Evolutionary conservation across 768 basidiomycete species (phyloP).

Genomic region (Suillus bovinus): DNA sequence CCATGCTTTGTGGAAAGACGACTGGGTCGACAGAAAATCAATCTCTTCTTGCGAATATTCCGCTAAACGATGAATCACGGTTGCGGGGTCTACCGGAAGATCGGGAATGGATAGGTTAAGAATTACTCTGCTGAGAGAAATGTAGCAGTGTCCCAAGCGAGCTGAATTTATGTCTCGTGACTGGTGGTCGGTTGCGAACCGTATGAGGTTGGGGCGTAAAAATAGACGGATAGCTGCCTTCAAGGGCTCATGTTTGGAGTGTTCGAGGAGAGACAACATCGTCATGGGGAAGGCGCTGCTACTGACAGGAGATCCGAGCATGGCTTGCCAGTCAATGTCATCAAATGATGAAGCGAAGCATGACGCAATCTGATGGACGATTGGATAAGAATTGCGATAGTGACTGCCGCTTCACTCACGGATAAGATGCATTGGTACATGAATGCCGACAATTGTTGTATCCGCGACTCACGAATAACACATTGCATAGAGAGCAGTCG

Average conservation of each 20-base stretch:
- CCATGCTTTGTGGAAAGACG: slow-evolving; percentile 52
- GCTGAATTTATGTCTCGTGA: slow-evolving; percentile 26
- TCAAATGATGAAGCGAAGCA: slow-evolving; percentile 47
- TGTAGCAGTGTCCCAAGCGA: slow-evolving; percentile 53
- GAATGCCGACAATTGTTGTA: slow-evolving; percentile 42
- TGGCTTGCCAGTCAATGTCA: slow-evolving; percentile 17
- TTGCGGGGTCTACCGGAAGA: slow-evolving; percentile 84
- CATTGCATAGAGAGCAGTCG: slow-evolving; percentile 41
- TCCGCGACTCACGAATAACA: slow-evolving; percentile 36
- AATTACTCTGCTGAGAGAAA: slow-evolving; percentile 58
- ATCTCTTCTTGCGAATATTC: slow-evolving; percentile 47
- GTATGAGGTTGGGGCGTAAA: slow-evolving; percentile 25
- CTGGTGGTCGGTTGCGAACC: slow-evolving; percentile 14
- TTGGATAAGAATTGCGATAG: slow-evolving; percentile 10
- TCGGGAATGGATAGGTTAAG: slow-evolving; percentile 80
- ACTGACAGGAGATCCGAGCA: slow-evolving; percentile 10
- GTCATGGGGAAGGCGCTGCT: slow-evolving; percentile 21
- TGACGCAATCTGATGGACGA: slow-evolving; percentile 37
- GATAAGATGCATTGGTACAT: slow-evolving; percentile 42
- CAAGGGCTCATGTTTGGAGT: slow-evolving; percentile 36
- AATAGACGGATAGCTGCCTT: slow-evolving; percentile 32
- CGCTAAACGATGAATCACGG: slow-evolving; percentile 49
- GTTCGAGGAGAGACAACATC: slow-evolving; percentile 33
- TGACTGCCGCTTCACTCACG: slow-evolving; percentile 33
- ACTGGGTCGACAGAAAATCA: slow-evolving; percentile 44